These are phyloP conservation scores for Henckelia pumila DNA, from an alignment of 257 asterid species.

Conservation along the genomic window DNA sequence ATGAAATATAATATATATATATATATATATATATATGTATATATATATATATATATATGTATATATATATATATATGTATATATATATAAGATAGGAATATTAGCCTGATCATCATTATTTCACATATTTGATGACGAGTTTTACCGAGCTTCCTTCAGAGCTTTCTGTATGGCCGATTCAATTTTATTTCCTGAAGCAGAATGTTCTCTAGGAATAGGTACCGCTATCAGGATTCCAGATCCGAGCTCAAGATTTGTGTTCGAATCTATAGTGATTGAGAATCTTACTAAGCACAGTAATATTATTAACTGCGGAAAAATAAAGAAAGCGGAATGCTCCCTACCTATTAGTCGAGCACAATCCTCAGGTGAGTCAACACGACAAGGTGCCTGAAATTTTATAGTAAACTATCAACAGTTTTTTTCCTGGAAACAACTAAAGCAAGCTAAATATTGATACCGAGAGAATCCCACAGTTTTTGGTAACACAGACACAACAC, in stretches of 20 bases:
- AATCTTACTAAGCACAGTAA: slow-evolving; percentile 20
- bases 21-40: too few relatives aligned
- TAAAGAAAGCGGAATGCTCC: slow-evolving; percentile 13
- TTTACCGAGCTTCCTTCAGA: slow-evolving; percentile 75
- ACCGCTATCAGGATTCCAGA: slow-evolving; percentile 80
- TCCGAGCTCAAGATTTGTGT: slow-evolving; percentile 50
- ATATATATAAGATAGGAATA: too few relatives aligned
- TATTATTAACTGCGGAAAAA: background rate
- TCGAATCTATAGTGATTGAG: slow-evolving; percentile 45
- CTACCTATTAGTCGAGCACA: slow-evolving; percentile 82
- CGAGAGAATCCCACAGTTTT: background rate
- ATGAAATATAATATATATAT: too few relatives aligned
- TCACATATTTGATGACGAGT: slow-evolving; percentile 17
- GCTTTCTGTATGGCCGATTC: slow-evolving; percentile 88
- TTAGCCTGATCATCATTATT: slow-evolving; percentile 3
- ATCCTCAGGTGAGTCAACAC: slow-evolving; percentile 81
- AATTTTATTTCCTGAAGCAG: slow-evolving; percentile 74
- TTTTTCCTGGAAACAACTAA: too few relatives aligned
- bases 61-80: too few relatives aligned
- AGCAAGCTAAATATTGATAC: too few relatives aligned
- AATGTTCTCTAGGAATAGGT: slow-evolving; percentile 80
- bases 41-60: too few relatives aligned
- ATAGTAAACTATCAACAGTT: slow-evolving; percentile 1
- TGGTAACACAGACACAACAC: background rate
- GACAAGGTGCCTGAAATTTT: slow-evolving; percentile 70